Evolutionary conservation across 1,139 yeast species (phyloP).

Genomic region (Zygosaccharomyces sapae): DNA sequence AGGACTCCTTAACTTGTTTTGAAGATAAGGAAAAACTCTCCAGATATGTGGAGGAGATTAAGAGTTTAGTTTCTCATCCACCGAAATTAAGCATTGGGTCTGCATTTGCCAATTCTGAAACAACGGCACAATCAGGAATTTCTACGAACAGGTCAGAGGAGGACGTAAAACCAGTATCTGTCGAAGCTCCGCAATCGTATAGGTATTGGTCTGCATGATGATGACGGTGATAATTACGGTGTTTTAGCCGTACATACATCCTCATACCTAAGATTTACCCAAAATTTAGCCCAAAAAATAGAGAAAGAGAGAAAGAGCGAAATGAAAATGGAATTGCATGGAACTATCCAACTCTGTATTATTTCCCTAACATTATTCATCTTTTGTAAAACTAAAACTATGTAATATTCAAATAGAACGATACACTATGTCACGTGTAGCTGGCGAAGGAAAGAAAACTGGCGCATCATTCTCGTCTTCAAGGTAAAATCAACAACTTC

Average conservation of each 20-base stretch:
- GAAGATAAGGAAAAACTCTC: conserved; percentile 21
- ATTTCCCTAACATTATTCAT: neutral
- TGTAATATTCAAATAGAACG: neutral
- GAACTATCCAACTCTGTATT: conserved; percentile 1
- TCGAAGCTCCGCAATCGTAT: conserved; percentile 78
- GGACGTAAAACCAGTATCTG: conserved; percentile 63
- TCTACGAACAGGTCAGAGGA: conserved; percentile 26
- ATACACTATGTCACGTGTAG: conserved; percentile 1
- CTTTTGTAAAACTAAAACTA: neutral
- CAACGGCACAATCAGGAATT: conserved; percentile 12
- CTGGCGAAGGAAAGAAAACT: neutral
- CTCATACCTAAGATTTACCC: neutral
- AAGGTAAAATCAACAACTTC: neutral
- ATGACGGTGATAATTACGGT: neutral
- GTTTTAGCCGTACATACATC: neutral
- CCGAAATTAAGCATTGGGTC: conserved; percentile 35
- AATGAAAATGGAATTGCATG: neutral
- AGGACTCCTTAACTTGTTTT: conserved; percentile 18
- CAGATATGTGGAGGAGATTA: conserved; percentile 44
- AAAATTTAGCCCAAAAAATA: neutral
- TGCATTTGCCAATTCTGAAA: conserved; percentile 12
- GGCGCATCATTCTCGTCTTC: neutral
- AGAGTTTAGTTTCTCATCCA: conserved; percentile 50
- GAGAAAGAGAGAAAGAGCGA: neutral
- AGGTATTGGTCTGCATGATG: conserved; percentile 71